Percentiles rank a stretch among this genome's conserved stretches.
phyloP scores from a whole-genome alignment of 2,329 filamentous ascomycete species.

The Trichoderma breve region DNA sequence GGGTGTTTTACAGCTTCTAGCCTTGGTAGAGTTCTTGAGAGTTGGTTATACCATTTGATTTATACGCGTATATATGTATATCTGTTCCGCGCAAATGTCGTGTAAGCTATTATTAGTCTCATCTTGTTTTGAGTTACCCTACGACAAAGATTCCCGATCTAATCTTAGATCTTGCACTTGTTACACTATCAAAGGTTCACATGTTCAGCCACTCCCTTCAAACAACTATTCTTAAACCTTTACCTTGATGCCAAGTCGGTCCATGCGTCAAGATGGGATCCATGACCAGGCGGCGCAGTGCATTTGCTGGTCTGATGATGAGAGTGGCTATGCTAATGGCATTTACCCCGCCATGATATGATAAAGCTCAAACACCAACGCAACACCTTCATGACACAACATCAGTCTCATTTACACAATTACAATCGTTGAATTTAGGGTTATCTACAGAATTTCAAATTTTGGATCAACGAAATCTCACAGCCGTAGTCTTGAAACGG shows the following conservation, averaged over 20 bases:
- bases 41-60: neutral
- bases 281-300: neutral
- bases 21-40: neutral
- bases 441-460: neutral
- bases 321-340: conserved; percentile 8
- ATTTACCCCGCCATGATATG: conserved; percentile 7
- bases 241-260: neutral
- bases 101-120: neutral
- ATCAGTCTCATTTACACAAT: neutral
- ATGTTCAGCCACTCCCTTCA: neutral
- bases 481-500: neutral
- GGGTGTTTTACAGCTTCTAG: conserved; percentile 14
- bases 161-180: neutral
- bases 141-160: neutral
- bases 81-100: neutral
- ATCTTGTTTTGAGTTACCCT: neutral
- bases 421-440: neutral
- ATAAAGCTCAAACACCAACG: neutral
- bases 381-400: neutral
- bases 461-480: neutral
- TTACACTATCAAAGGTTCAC: neutral
- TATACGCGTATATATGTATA: neutral
- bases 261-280: neutral
- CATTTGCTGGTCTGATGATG: conserved; percentile 10
- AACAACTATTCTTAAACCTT: neutral